Base-by-base conservation (phyloP, 108 stramenopile genomes). In the Skeletonema costatum region DNA sequence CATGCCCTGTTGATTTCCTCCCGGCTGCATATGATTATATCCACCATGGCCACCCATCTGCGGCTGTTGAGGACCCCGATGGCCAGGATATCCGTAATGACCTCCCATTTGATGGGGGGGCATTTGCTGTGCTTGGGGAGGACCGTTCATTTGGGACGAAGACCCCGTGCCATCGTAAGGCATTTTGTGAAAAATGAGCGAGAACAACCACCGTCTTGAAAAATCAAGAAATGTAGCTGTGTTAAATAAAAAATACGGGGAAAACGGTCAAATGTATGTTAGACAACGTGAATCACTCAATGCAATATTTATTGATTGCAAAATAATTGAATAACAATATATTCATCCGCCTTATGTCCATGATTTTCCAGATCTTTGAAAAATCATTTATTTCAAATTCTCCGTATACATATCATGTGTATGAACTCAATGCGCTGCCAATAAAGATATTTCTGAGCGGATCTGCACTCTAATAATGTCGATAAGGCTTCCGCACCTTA, bases 1-100 rank as follows among this genome's bases (percentile, higher is more conserved):
- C 75, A 83, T 79, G 30, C 78, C 79, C 78, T 63, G 62, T 63
- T 63, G 62, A 85, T 81, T 66, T 64, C 82, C 69, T 75, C 39
- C 79, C 44, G 76, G 85, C 74, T 82, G 76, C 71, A 36, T 60
- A 36, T 31, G 66, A 67, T 44, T 67, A 25, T 67, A 67, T 62
- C 60, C 60, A 3, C 70, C 70, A 29, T 71, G 70, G 44, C 42
- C 62, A 9, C 39, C 67, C 84, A 87, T 84, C 66, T 80, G 78
- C 44, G 82, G 82, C 41, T 83, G 86, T 25, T 67, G 77, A 19
- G 74, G 68, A 29, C 59, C 39, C 29, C 42, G 64, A 66, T 73
- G 70, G 8, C 71, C 71, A 5, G 41, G 58, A 48, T 68, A 70
- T 32, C 58, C 68, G 21, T 56, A 56, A 56, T 56, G 44, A n/a